These are phyloP conservation scores for Saururus chinensis DNA, from an alignment of 164 flowering plant genomes.

Conservation along the genomic window DNA sequence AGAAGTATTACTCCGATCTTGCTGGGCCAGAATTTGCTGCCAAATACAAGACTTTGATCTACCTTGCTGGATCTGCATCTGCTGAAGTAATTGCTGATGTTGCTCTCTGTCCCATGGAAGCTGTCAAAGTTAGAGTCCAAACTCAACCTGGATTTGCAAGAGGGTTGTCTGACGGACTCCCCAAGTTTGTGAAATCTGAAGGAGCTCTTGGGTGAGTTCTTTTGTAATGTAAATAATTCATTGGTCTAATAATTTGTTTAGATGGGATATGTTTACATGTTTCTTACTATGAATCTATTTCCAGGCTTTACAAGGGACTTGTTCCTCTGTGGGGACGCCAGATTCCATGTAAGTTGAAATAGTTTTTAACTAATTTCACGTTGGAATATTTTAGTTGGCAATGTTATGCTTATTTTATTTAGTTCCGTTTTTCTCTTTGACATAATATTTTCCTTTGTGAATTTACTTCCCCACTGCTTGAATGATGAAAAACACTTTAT, in stretches of 20 bases:
- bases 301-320: slow-evolving; percentile 77
- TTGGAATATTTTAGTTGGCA: too few relatives aligned
- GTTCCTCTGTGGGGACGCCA: slow-evolving; percentile 97
- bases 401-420: neutral
- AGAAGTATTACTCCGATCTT: slow-evolving; percentile 76
- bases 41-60: slow-evolving; percentile 76
- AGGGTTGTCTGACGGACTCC: slow-evolving; percentile 74
- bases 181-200: slow-evolving; percentile 64
- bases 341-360: slow-evolving; percentile 68
- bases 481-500: too few relatives aligned
- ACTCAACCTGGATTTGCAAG: slow-evolving; percentile 90
- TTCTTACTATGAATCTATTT: neutral
- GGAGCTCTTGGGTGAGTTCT: slow-evolving; percentile 54
- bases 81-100: slow-evolving; percentile 84
- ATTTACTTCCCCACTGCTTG: too few relatives aligned
- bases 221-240: neutral
- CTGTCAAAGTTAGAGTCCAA: slow-evolving; percentile 83
- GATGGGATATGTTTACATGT: neutral
- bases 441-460: too few relatives aligned
- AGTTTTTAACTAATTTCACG: too few relatives aligned
- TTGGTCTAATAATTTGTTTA: neutral
- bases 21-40: slow-evolving; percentile 71
- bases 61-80: slow-evolving; percentile 83
- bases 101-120: slow-evolving; percentile 35
- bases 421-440: neutral